These are phyloP conservation scores for Ceratobasidium sp. DNA, from an alignment of 1,284 basidiomycete genomes.

Conservation along the genomic window DNA sequence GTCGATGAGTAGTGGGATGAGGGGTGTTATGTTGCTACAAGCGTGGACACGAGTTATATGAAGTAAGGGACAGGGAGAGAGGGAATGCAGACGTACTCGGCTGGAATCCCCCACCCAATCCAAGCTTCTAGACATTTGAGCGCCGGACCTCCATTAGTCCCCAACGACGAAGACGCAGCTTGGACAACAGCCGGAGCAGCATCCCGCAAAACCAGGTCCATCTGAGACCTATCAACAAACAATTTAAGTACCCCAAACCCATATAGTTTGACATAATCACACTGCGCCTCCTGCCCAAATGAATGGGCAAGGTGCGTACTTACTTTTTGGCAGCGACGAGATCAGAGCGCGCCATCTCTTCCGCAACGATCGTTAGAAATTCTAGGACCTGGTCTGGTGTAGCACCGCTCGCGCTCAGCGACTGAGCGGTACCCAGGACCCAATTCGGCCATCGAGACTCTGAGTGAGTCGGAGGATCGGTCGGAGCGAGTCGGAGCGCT, in stretches of 20 bases:
- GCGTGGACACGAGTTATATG: constrained; percentile 31
- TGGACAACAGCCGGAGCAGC: constrained; percentile 74
- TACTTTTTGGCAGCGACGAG: constrained; percentile 79
- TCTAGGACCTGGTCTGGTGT: constrained; percentile 71
- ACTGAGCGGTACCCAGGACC: constrained; percentile 68
- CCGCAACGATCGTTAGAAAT: constrained; percentile 83
- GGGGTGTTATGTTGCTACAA: constrained; percentile 66
- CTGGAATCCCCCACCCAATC: constrained; percentile 72
- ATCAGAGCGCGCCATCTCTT: constrained; percentile 80
- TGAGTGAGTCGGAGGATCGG: constrained; percentile 52
- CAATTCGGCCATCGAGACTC: constrained; percentile 73
- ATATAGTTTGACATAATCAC: too few species aligned
- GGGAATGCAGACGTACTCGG: constrained; percentile 62
- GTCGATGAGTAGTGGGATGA: constrained; percentile 70
- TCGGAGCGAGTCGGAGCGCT: constrained; percentile 74
- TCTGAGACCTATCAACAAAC: constrained; percentile 61
- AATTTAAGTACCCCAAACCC: neutral
- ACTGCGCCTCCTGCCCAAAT: too few species aligned
- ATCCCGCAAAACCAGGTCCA: constrained; percentile 69
- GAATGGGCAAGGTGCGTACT: constrained; percentile 50
- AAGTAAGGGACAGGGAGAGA: constrained; percentile 5
- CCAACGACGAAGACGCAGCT: constrained; percentile 29
- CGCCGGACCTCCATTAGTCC: constrained; percentile 68
- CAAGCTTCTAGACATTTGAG: constrained; percentile 84
- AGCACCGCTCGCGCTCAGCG: constrained; percentile 67